phyloP scores from a whole-genome alignment of 352 stramenopile genomes.

The Pythium monospermum region DNA sequence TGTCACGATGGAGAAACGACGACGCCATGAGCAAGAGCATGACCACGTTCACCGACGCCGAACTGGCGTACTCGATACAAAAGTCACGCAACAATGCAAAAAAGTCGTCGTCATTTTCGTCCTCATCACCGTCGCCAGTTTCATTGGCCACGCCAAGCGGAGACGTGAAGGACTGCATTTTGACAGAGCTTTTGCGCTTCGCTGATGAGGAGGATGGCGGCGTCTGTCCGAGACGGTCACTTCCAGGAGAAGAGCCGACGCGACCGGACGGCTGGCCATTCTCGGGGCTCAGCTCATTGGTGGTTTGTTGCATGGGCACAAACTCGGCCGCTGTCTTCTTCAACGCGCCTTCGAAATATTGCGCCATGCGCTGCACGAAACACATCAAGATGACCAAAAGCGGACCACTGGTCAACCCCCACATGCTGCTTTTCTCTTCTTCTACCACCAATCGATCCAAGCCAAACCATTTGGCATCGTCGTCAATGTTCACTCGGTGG shows the following conservation, averaged over 20 bases:
- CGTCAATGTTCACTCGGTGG: constrained; percentile 5
- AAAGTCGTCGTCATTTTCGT: constrained; percentile 42
- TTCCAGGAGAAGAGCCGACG: too few relatives aligned
- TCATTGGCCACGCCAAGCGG: too few relatives aligned
- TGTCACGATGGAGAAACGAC: constrained; percentile 70
- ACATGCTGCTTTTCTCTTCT: constrained; percentile 27
- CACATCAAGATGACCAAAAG: constrained; percentile 75
- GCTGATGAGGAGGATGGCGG: too few relatives aligned
- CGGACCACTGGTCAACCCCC: constrained; percentile 43
- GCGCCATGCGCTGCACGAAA: constrained; percentile 57
- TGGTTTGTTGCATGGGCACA: not conserved
- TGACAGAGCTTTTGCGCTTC: not conserved
- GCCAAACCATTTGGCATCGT: constrained; percentile 21
- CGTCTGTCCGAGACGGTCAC: too few relatives aligned
- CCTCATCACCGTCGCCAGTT: constrained; percentile 15
- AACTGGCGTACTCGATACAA: constrained; percentile 64
- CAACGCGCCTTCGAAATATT: constrained; percentile 49
- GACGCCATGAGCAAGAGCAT: constrained; percentile 77
- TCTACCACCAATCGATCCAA: constrained; percentile 46
- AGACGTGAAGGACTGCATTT: not conserved
- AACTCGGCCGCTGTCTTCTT: not conserved
- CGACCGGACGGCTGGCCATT: not conserved
- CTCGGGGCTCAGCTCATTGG: constrained; percentile 9
- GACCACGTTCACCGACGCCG: constrained; percentile 71
- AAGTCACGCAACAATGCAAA: constrained; percentile 62